phyloP scores from a whole-genome alignment of 768 basidiomycete genomes.

The Russula sp. region DNA sequence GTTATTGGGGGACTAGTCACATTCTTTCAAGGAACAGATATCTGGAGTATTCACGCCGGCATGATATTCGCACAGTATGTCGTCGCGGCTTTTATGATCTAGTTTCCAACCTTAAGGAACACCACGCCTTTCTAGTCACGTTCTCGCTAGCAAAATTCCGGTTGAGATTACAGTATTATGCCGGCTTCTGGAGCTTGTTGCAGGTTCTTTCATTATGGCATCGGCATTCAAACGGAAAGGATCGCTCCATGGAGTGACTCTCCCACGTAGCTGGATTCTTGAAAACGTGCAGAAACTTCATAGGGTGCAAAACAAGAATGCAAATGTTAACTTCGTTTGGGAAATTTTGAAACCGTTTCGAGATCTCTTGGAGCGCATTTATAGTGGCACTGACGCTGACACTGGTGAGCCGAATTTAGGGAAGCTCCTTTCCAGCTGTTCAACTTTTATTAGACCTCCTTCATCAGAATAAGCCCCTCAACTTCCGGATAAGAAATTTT shows the following conservation, averaged over 20 bases:
- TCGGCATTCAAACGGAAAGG: neutral
- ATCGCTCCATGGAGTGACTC: constrained; percentile 11
- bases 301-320: constrained; percentile 20
- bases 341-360: neutral
- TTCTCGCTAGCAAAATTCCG: constrained; percentile 11
- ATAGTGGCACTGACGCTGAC: constrained; percentile 11
- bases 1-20: constrained; percentile 9
- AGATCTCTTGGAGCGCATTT: constrained; percentile 28
- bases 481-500: constrained; percentile 1
- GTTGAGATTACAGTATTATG: constrained; percentile 21
- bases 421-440: neutral
- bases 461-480: constrained; percentile 15
- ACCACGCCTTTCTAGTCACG: constrained; percentile 5
- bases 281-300: constrained; percentile 10
- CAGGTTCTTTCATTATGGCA: constrained; percentile 20
- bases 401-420: neutral
- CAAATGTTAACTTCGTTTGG: neutral
- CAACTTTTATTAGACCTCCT: constrained; percentile 4
- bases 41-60: constrained; percentile 9
- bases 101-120: neutral
- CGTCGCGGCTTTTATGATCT: too few species aligned
- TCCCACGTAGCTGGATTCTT: constrained; percentile 31
- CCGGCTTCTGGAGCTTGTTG: constrained; percentile 20
- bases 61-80: constrained; percentile 17
- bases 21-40: constrained; percentile 10